Conservation (phyloP, 495 filamentous ascomycete species). For the Penicillium crystallinum region DNA sequence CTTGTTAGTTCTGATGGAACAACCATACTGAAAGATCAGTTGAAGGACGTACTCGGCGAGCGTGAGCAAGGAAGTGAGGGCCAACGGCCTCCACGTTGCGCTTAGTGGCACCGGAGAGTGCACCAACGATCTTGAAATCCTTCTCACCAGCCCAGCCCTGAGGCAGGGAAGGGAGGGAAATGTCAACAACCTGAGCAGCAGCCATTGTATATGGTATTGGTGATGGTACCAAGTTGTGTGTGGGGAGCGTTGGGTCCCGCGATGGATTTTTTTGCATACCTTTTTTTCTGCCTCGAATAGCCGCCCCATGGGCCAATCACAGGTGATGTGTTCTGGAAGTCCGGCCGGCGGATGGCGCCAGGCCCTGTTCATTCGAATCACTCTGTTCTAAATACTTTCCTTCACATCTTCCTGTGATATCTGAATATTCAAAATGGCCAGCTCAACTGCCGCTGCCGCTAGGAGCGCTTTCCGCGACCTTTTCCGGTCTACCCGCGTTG, state of each 20-base stretch:
- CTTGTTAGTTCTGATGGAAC: constrained; percentile 16
- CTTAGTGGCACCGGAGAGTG: constrained; percentile 63
- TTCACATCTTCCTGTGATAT: neutral
- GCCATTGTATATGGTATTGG: constrained; percentile 39
- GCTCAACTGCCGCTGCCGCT: constrained; percentile 48
- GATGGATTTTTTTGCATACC: constrained; percentile 20
- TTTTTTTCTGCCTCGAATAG: constrained; percentile 32
- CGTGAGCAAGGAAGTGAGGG: constrained; percentile 95
- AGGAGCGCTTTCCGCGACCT: constrained; percentile 76
- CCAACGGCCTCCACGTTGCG: constrained; percentile 92
- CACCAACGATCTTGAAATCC: constrained; percentile 78
- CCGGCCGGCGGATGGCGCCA: neutral
- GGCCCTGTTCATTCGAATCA: constrained; percentile 1
- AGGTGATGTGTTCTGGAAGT: constrained; percentile 22
- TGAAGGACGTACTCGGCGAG: constrained; percentile 63
- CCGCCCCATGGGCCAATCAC: constrained; percentile 33
- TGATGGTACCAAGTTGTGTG: constrained; percentile 15
- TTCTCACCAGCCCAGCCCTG: constrained; percentile 82
- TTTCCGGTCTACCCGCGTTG: constrained; percentile 73
- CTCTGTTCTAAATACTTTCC: constrained; percentile 5
- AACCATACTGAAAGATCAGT: constrained; percentile 1
- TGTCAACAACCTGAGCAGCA: constrained; percentile 38
- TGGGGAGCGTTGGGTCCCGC: constrained; percentile 13
- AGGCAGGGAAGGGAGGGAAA: constrained; percentile 71
- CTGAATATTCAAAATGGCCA: constrained; percentile 12